Base-by-base conservation (phyloP, 192 early-diverging fungal genomes). In the Gamsiella multidivaricata region DNA sequence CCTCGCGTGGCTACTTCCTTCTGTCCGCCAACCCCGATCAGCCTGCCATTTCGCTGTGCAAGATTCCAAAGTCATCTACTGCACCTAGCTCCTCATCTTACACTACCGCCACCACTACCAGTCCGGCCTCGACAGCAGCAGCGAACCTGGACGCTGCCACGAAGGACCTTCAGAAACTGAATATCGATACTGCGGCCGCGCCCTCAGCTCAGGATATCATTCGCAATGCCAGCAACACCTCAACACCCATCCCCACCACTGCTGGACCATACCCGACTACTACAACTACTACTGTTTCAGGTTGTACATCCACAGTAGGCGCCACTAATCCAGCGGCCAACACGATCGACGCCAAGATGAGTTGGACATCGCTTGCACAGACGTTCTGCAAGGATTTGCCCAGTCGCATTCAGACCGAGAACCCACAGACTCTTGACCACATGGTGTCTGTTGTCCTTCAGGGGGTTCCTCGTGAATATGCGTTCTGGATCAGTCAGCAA, bases 1-100 rank as follows among this genome's bases (percentile, higher is more conserved):
- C 86, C 11, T 87, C 94, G 1, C 83, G 97, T 26, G 97, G 97
- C 6, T 98, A 97, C 75, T 95, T 96, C 73, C 68, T 98, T 57
- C 80, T 98, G 54, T 89, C 50, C 69, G 88, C 72, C 54, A 72
- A 57, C 34, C 61, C 59, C 23, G 52, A 57, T 39, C 73, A 74
- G 29, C 74, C 74, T 5, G 74, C 74, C 22, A 78, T 78, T 20
- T 78, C 74, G 12, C 55, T 78, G 18, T 78, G 74, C 66, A 78
- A 78, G 61, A 78, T 78, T 36, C 65, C 65, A 10, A 78, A 78
- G 54, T 42, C 70, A 6, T 31, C 28, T 11, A 9, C 22, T 28
- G 32, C 22, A 42, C 28, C 58, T 37, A 42, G 14, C 49, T n/a
- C 29, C n/a, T n/a, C n/a, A n/a, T n/a, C n/a, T n/a, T n/a, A n/a